These are phyloP conservation scores for Xylariales sp. DNA, from an alignment of 2,329 filamentous ascomycete species.

Conservation along the genomic window DNA sequence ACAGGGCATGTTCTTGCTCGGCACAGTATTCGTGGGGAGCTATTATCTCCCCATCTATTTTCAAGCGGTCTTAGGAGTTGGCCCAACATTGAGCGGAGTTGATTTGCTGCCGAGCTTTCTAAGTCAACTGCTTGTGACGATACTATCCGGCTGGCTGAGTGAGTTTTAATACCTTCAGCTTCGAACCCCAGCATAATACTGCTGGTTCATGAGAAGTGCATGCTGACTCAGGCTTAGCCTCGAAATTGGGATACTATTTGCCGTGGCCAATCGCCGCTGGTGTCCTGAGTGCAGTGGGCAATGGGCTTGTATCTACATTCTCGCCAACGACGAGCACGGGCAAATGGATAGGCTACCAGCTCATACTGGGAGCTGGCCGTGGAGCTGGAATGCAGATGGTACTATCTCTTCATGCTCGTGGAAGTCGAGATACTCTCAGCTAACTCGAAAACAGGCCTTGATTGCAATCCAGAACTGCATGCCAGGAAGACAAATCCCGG, in stretches of 20 bases:
- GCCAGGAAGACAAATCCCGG: conserved; percentile 17
- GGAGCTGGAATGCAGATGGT: conserved; percentile 22
- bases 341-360: conserved; percentile 25
- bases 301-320: conserved; percentile 25
- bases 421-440: neutral
- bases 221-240: conserved; percentile 13
- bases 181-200: neutral
- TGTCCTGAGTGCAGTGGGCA: conserved; percentile 17
- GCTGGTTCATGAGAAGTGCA: neutral
- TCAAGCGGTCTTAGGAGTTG: conserved; percentile 11
- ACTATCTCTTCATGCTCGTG: neutral
- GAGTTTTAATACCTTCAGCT: neutral
- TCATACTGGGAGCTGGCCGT: conserved; percentile 20
- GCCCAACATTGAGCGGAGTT: conserved; percentile 26
- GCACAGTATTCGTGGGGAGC: conserved; percentile 15
- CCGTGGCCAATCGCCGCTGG: conserved; percentile 22
- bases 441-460: conserved; percentile 14
- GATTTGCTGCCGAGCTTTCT: conserved; percentile 26
- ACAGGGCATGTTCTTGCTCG: conserved; percentile 5
- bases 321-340: conserved; percentile 17
- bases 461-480: conserved; percentile 25
- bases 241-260: conserved; percentile 23
- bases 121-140: conserved; percentile 51
- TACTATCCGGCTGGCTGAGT: conserved; percentile 34
- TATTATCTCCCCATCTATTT: conserved; percentile 11